These are phyloP conservation scores for Plasmodium coatneyi DNA, from an alignment of 169 alveolate genomes.

Conservation along the genomic window DNA sequence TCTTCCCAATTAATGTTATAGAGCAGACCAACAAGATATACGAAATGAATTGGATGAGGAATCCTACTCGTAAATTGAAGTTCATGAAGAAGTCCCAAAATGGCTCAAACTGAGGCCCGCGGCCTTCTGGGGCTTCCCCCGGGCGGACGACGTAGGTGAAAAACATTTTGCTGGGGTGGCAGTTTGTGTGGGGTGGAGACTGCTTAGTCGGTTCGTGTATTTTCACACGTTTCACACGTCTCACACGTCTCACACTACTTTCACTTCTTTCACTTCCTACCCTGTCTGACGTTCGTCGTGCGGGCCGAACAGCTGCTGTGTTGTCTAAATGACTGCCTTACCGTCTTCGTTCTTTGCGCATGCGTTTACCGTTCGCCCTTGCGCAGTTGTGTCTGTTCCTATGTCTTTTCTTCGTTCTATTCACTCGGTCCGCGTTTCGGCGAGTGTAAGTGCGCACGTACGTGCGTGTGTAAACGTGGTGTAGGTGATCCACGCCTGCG, in stretches of 20 bases:
- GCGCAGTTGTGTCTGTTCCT: background rate
- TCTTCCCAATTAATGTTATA: slow-evolving; percentile 85
- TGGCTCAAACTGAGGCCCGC: slow-evolving; percentile 94
- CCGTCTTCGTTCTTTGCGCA: background rate
- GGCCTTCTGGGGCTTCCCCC: slow-evolving; percentile 95
- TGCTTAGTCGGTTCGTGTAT: background rate
- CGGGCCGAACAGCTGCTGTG: background rate
- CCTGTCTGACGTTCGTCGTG: background rate
- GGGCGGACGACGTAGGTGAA: slow-evolving; percentile 95
- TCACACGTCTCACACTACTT: background rate
- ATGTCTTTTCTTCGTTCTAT: background rate
- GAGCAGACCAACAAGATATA: slow-evolving; percentile 80
- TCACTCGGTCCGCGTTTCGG: background rate
- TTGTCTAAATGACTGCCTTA: background rate
- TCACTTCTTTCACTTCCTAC: background rate
- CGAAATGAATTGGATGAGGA: slow-evolving; percentile 84
- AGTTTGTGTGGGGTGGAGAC: background rate
- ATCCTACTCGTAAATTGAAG: slow-evolving; percentile 90
- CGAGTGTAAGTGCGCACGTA: no score
- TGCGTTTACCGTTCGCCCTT: background rate
- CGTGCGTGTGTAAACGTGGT: background rate
- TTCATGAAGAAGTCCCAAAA: slow-evolving; percentile 90
- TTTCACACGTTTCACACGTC: background rate
- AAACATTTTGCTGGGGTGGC: slow-evolving; percentile 82
- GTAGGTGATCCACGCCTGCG: background rate